These are phyloP conservation scores for Xylaria bambusicola DNA, from an alignment of 495 filamentous ascomycete species.

Conservation along the genomic window DNA sequence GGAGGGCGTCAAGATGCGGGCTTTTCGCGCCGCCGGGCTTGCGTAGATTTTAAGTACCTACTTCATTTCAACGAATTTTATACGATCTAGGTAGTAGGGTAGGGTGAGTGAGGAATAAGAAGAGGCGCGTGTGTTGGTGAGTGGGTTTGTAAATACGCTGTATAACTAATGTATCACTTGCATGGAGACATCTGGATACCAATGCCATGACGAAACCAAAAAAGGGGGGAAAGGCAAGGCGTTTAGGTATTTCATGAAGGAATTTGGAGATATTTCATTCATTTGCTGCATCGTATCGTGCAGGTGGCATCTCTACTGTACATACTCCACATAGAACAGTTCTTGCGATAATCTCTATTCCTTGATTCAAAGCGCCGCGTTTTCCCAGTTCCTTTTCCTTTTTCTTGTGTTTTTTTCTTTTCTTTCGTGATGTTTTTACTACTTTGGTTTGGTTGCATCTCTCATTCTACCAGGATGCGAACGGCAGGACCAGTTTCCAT, in stretches of 20 bases:
- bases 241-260: constrained; percentile 21
- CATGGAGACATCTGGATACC: background rate
- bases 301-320: constrained; percentile 22
- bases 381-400: too few relatives aligned
- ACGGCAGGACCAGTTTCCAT: constrained; percentile 42
- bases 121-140: constrained; percentile 7
- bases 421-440: background rate
- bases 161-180: constrained; percentile 16
- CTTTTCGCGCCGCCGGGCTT: constrained; percentile 63
- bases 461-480: constrained; percentile 21
- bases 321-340: constrained; percentile 1
- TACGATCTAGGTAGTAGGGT: too few relatives aligned
- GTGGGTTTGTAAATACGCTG: constrained; percentile 19
- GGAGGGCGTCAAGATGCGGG: constrained; percentile 88
- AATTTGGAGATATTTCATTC: too few relatives aligned
- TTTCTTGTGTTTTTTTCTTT: background rate
- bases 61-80: background rate
- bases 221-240: constrained; percentile 15
- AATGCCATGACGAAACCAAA: constrained; percentile 5
- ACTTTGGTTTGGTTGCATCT: background rate
- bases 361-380: too few relatives aligned
- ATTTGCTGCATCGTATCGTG: constrained; percentile 7
- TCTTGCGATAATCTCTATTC: constrained; percentile 5
- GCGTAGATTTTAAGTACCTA: constrained; percentile 29
- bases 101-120: too few relatives aligned